A percentile compares a stretch with the other conserved stretches of the same genome.
These are phyloP conservation scores for Solanum hybrid DNA, from an alignment of 305 asterid species.

Conservation along the genomic window DNA sequence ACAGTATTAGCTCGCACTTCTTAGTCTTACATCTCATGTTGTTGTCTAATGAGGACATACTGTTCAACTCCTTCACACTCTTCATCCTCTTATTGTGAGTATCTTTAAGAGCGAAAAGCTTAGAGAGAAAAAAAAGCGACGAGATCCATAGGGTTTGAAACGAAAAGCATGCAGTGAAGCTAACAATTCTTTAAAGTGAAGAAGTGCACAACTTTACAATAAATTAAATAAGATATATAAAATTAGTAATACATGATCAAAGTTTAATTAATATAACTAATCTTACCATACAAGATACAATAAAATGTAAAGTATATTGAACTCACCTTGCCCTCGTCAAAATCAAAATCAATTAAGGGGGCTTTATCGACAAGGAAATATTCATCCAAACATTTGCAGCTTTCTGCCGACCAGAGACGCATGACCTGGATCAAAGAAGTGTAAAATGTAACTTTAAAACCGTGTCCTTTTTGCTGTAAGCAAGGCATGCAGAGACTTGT, in stretches of 20 bases:
- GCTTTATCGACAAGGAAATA: conserved; percentile 66
- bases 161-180: not conserved
- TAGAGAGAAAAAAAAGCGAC: not conserved
- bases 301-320: not conserved
- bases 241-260: not conserved
- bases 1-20: not conserved
- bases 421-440: conserved; percentile 44
- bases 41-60: not conserved
- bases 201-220: not conserved
- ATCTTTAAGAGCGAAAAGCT: not conserved
- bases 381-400: conserved; percentile 70
- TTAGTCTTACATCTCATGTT: not conserved
- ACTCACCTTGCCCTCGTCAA: conserved; percentile 85
- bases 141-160: not conserved
- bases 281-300: not conserved
- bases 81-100: not conserved
- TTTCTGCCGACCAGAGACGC: conserved; percentile 98
- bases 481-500: not conserved
- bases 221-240: not conserved
- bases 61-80: not conserved
- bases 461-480: not conserved
- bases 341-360: conserved; percentile 83
- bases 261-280: not conserved
- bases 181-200: not conserved
- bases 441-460: not conserved